Evolutionary conservation across 768 basidiomycete species (phyloP).

Genomic region (Kwoniella pini): DNA sequence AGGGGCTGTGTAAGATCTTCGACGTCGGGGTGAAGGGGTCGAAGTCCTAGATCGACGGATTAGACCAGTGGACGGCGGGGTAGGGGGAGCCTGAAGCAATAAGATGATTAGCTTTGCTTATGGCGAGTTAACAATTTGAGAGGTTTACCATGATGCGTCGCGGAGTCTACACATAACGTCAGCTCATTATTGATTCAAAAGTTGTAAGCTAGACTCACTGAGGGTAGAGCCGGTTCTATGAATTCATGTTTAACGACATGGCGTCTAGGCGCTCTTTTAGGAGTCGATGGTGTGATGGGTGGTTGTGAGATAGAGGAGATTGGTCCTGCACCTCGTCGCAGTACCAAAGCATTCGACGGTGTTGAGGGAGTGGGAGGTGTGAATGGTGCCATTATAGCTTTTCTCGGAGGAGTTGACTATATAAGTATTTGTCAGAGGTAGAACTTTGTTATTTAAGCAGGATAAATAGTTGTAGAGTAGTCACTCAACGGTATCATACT

Average conservation of each 20-base stretch:
- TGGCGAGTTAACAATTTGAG: background rate
- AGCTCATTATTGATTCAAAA: background rate
- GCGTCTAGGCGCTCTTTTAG: too few relatives aligned
- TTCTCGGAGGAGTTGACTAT: background rate
- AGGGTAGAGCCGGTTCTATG: background rate
- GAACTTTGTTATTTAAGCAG: too few relatives aligned
- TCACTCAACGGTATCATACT: too few relatives aligned
- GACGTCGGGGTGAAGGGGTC: background rate
- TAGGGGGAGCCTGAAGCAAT: background rate
- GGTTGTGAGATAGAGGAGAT: too few relatives aligned
- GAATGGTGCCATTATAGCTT: background rate
- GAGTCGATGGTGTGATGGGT: too few relatives aligned
- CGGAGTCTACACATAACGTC: slow-evolving; percentile 2
- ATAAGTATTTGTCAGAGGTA: too few relatives aligned
- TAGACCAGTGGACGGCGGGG: background rate
- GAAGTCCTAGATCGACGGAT: background rate
- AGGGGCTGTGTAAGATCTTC: background rate
- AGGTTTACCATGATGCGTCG: background rate
- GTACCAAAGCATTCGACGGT: background rate
- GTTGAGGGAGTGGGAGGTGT: background rate
- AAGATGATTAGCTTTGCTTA: background rate
- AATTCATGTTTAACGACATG: background rate
- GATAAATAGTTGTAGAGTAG: too few relatives aligned
- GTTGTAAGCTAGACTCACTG: background rate
- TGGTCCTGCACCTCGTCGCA: too few relatives aligned